A percentile compares a stretch with the other conserved stretches of the same genome.
Conservation (phyloP, 306 rosid genomes). For the Abrus pulchellus region DNA sequence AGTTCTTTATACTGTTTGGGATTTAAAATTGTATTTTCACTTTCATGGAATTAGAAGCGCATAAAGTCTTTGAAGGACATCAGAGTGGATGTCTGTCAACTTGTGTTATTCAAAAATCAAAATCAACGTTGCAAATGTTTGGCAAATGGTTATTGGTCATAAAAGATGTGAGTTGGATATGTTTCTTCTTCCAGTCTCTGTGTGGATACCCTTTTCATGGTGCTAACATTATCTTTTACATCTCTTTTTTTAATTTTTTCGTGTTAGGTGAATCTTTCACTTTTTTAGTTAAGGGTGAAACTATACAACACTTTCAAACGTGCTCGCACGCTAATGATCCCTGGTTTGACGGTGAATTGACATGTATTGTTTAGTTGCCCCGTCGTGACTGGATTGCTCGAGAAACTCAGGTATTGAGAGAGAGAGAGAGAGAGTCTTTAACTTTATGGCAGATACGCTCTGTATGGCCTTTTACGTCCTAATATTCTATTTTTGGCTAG, state of each 20-base stretch:
- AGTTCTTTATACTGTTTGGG: conserved; percentile 2
- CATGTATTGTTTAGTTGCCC: neutral
- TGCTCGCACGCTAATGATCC: neutral
- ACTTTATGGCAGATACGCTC: neutral
- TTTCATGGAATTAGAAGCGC: conserved; percentile 24
- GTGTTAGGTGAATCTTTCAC: neutral
- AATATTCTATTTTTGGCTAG: neutral
- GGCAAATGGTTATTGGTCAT: conserved; percentile 22
- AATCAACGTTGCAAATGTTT: conserved; percentile 22
- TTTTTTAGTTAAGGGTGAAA: neutral
- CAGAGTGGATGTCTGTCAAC: conserved; percentile 16
- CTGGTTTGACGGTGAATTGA: neutral
- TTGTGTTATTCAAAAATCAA: neutral
- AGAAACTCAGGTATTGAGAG: neutral
- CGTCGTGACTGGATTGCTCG: neutral
- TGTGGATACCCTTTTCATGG: neutral
- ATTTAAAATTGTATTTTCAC: conserved; percentile 10
- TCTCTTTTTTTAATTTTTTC: neutral
- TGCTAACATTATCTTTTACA: conserved; percentile 13
- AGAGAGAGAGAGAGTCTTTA: no score
- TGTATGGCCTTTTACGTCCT: neutral
- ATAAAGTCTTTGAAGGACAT: neutral
- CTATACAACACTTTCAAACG: neutral
- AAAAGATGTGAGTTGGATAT: conserved; percentile 7
- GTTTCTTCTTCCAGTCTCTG: neutral